Evolutionary conservation across 2,329 filamentous ascomycete genomes (phyloP).

Genomic region (Aspergillus sp.): DNA sequence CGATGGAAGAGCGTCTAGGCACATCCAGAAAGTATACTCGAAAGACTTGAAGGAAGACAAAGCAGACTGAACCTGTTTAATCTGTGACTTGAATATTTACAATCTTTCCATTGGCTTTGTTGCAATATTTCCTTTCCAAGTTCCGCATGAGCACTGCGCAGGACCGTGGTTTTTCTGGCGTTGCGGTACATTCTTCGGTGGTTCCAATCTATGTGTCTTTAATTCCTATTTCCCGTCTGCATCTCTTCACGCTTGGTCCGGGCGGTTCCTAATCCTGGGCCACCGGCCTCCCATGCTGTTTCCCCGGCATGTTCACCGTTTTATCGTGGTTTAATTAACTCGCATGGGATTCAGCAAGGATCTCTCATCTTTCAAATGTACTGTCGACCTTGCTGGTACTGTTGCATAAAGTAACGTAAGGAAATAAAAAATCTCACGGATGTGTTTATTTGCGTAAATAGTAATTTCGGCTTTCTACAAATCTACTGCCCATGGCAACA

Average conservation of each 20-base stretch:
- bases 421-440: neutral
- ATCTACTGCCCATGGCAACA: too few relatives aligned
- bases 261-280: neutral
- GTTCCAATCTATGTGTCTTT: slow-evolving; percentile 9
- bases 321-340: slow-evolving; percentile 7
- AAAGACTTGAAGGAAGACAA: slow-evolving; percentile 44
- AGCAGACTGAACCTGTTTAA: slow-evolving; percentile 21
- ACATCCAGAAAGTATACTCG: slow-evolving; percentile 45
- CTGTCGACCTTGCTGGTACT: slow-evolving; percentile 4
- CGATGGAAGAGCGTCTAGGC: slow-evolving; percentile 59
- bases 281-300: slow-evolving; percentile 19
- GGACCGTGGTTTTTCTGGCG: slow-evolving; percentile 26
- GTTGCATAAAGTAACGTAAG: slow-evolving; percentile 8
- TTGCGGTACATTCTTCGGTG: slow-evolving; percentile 19
- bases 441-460: neutral
- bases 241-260: neutral
- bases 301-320: neutral
- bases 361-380: neutral
- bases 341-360: neutral
- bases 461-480: neutral
- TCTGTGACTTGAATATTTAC: neutral
- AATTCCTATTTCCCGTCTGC: slow-evolving; percentile 6
- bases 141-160: slow-evolving; percentile 23
- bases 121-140: slow-evolving; percentile 2
- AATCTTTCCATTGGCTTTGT: neutral